These are phyloP conservation scores for Diplodia seriata DNA, from an alignment of 2,329 filamentous ascomycete genomes.

Conservation along the genomic window DNA sequence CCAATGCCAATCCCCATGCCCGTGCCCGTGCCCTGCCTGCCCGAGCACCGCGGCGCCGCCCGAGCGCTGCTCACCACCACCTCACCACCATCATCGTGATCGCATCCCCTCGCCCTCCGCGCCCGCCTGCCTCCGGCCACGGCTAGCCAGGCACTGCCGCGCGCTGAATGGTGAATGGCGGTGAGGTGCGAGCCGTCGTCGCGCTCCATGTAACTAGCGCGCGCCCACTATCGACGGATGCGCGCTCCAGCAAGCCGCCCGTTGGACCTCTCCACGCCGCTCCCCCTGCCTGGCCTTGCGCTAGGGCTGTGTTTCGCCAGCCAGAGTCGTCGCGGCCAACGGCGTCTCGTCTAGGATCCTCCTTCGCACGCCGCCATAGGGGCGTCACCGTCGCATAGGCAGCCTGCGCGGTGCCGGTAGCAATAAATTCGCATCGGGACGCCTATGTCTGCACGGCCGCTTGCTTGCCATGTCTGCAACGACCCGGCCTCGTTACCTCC, in stretches of 20 bases:
- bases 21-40: neutral
- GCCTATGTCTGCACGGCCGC: too few species aligned
- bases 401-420: neutral
- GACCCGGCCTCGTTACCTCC: constrained; percentile 9
- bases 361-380: constrained; percentile 13
- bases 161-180: constrained; percentile 24
- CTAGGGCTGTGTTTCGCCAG: constrained; percentile 22
- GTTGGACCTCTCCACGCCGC: neutral
- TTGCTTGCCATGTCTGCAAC: neutral
- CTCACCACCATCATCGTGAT: constrained; percentile 15
- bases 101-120: neutral
- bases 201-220: constrained; percentile 24
- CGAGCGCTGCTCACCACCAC: neutral
- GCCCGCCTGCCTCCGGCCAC: neutral
- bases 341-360: constrained; percentile 5
- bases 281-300: constrained; percentile 20
- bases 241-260: constrained; percentile 3
- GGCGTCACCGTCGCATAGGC: neutral
- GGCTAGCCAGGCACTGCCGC: constrained; percentile 24
- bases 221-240: constrained; percentile 12
- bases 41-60: neutral
- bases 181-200: constrained; percentile 16
- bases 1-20: neutral
- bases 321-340: constrained; percentile 19
- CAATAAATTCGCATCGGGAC: neutral